Conservation (phyloP, 495 filamentous ascomycete genomes). For the Xylaria telfairii region DNA sequence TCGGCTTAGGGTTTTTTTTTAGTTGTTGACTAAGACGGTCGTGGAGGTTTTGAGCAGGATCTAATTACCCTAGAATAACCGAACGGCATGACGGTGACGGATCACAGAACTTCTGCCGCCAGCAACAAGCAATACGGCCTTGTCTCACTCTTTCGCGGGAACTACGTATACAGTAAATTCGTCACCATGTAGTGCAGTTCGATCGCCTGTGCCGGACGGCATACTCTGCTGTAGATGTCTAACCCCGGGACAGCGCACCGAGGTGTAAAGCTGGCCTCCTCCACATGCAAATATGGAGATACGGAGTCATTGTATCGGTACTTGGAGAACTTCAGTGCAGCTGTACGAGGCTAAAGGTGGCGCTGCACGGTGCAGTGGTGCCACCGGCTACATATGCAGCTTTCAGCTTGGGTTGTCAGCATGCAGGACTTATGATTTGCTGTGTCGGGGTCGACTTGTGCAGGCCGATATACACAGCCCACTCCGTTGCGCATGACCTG, state of each 20-base stretch:
- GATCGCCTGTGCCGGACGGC: background rate
- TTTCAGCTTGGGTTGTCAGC: slow-evolving; percentile 53
- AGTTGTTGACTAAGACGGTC: background rate
- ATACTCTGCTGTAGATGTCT: background rate
- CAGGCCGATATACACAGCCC: slow-evolving; percentile 55
- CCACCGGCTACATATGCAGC: slow-evolving; percentile 48
- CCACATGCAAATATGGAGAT: slow-evolving; percentile 11
- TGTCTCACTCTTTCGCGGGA: background rate
- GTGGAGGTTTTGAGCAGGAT: background rate
- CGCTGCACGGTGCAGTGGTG: slow-evolving; percentile 35
- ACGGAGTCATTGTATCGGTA: slow-evolving; percentile 30
- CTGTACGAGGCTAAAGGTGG: slow-evolving; percentile 35
- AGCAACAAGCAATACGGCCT: background rate
- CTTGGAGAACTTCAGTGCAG: background rate
- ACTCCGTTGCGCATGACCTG: slow-evolving; percentile 41
- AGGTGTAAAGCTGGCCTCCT: slow-evolving; percentile 14
- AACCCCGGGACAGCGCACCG: background rate
- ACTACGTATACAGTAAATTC: too few relatives aligned
- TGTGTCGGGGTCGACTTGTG: slow-evolving; percentile 47
- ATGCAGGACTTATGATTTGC: slow-evolving; percentile 45
- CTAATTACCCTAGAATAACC: slow-evolving; percentile 18
- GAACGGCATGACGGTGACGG: background rate
- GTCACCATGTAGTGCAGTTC: background rate
- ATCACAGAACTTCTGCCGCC: background rate
- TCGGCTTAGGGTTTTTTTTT: background rate